Base-by-base conservation (phyloP, 228 moss, liverwort and hornwort species). In the Sphagnum magellanicum region DNA sequence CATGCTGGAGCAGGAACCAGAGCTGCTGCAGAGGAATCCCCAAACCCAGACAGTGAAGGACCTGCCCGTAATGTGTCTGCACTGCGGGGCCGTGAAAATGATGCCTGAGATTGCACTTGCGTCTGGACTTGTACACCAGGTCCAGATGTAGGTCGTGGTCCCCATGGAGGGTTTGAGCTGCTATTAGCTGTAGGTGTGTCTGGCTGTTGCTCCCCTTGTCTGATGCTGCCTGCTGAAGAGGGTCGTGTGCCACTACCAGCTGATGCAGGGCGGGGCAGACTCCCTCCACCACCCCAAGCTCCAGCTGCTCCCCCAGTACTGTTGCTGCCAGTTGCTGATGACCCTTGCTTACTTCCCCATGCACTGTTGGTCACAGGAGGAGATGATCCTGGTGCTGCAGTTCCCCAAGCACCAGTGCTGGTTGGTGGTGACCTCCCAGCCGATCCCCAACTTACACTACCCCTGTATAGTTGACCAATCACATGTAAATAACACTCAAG, bases 381-480 rank as follows among this genome's bases (percentile, higher is more conserved):
- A 73, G 98, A 98, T 59, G 91, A 91, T 4, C 87, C 83, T 77
- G 87, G 93, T 11, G 90, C 60, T 74, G 81, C 77, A 72, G 73
- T 86, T 12, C 81, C 92, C 98, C 91, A 93, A 0, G 86, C 85
- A 82, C 73, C 32, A 32, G 74, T 81, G 77, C 77, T 89, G 11
- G 86, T 75, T 52, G 98, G 91, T 68, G 98, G 92, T 53, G 98
- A 93, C 59, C 94, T 84, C 8, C 94, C 92, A 1, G 90, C 80
- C 67, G 91, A 69, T 70, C 91, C 91, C 98, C 98, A 98, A 76
- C 93, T 90, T 52, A 91, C 88, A 70, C 97, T 90, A 53, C 97
- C 97, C 78, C 97, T 98, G 90, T 3, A 50, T 9, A 12, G 50
- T 53, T 49, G 60, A 13, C 59, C 12, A 53, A 51, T 55, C 32